phyloP scores from a whole-genome alignment of 2,329 filamentous ascomycete species.

The Arthrobotrys conoides region DNA sequence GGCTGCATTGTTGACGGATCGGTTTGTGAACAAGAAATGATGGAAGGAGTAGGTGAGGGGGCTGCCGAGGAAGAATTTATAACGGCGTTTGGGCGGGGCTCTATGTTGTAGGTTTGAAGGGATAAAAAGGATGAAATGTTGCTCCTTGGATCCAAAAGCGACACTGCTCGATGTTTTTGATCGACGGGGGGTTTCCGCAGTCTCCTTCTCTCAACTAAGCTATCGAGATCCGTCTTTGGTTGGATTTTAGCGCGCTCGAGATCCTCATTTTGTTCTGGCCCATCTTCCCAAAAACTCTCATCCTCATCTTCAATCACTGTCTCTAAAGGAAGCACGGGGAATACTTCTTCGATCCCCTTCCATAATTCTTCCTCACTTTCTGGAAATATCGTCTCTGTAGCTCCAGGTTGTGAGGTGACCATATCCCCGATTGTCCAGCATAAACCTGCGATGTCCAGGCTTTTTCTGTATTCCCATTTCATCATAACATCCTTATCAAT shows the following conservation, averaged over 20 bases:
- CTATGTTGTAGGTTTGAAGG: conserved; percentile 28
- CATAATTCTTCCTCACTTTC: conserved; percentile 15
- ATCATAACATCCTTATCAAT: conserved; percentile 31
- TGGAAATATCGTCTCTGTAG: conserved; percentile 27
- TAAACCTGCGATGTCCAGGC: conserved; percentile 56
- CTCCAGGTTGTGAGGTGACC: neutral
- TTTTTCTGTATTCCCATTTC: conserved; percentile 55
- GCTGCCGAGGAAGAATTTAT: neutral
- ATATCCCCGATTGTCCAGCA: conserved; percentile 36
- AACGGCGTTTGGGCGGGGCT: neutral
- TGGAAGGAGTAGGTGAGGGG: neutral
- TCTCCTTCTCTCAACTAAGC: conserved; percentile 34
- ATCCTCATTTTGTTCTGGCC: conserved; percentile 6
- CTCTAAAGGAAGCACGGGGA: conserved; percentile 12
- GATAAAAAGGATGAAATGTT: conserved; percentile 39
- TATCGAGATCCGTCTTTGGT: conserved; percentile 57
- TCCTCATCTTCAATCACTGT: conserved; percentile 41
- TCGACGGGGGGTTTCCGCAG: neutral
- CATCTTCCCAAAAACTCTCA: conserved; percentile 16
- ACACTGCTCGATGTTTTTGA: neutral
- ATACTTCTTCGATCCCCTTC: neutral
- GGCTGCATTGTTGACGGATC: conserved; percentile 17
- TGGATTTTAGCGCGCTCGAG: conserved; percentile 44
- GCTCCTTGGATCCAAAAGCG: conserved; percentile 23
- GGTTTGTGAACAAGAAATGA: neutral